phyloP scores from a whole-genome alignment of 2,329 filamentous ascomycete genomes.

The Cordyceps sp. region DNA sequence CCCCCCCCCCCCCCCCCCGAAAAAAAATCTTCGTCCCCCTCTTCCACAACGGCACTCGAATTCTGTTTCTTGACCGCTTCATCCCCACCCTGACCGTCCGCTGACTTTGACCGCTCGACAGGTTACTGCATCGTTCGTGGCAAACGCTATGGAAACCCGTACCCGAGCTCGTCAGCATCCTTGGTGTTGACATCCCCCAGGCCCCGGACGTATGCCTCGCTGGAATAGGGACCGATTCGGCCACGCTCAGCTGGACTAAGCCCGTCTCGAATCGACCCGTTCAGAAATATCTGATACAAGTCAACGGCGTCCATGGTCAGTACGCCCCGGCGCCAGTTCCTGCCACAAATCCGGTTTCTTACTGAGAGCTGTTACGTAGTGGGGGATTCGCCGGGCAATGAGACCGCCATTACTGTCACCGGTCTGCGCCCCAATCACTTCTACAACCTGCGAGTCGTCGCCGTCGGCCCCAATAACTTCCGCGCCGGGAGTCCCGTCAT shows the following conservation, averaged over 20 bases:
- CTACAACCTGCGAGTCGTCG: constrained; percentile 86
- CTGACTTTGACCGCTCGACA: no score
- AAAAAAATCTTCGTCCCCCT: not conserved
- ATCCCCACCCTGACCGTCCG: no score
- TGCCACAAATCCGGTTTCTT: no score
- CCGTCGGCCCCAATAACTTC: constrained; percentile 82
- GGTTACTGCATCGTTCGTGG: constrained; percentile 73
- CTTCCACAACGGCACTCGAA: no score
- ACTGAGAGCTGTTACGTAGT: no score
- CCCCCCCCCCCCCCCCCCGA: not conserved
- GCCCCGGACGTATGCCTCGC: constrained; percentile 80
- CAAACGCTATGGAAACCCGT: constrained; percentile 84
- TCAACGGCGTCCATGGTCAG: constrained; percentile 83
- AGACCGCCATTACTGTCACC: constrained; percentile 63
- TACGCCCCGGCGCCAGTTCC: no score
- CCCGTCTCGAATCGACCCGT: constrained; percentile 50
- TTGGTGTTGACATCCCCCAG: constrained; percentile 87
- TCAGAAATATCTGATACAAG: constrained; percentile 76
- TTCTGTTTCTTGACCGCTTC: no score
- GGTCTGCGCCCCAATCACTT: constrained; percentile 75
- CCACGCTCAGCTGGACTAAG: constrained; percentile 80
- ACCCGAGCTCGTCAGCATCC: constrained; percentile 73
- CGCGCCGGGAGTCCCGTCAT: constrained; percentile 77
- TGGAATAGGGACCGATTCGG: constrained; percentile 72
- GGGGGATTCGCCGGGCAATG: constrained; percentile 51